Evolutionary conservation across 148 eudicot genomes (phyloP), one percentile per base, ranked within the genome.

Genomic region (Fagopyrum tataricum): DNA sequence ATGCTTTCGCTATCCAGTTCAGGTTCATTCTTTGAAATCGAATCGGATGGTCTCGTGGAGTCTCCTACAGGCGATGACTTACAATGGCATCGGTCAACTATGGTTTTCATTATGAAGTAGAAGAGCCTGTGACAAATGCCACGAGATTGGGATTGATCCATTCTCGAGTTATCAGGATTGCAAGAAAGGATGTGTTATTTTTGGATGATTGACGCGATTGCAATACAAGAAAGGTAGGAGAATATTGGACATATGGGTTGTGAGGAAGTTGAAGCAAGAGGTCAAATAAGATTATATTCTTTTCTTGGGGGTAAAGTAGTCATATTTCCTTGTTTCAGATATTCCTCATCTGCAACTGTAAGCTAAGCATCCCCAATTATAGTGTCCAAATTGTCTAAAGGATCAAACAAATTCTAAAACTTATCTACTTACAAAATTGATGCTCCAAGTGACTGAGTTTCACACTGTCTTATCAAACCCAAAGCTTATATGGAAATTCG

Each of bases 401-500:
- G 17, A 64, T 37, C 69, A 70, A 70, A 40, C 3, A 43, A 70
- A 70, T 43, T 43, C 72, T 70, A 20, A 18, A 44, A 42, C 72
- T 43, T 37, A 42, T 42, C 51, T 42, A 70, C 51, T 20, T 70
- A 70, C 51, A 70, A 70, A 70, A 70, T 24, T 70, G 72, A 70
- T 42, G 72, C 49, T 13, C 31, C 31, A 8, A 23, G 37, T 23
- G 17, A 20, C 23, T 17, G n/a, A 37, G 7, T 70, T 15, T 70
- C 72, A 70, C 44, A 51, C 52, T 42, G 72, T 46, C 26, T n/a
- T 43, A 49, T 55, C 49, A 72, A 56, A 42, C 75, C 83, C 12
- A 12, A 15, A 59, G 37, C 66, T 89, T 84, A 44, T 74, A 49
- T 13, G 67, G 76, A 74, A 74, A 94, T 88, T 76, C 96, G 81